Evolutionary conservation across 352 stramenopile genomes (phyloP).

Genomic region (Globisporangium rhizosaccharum): DNA sequence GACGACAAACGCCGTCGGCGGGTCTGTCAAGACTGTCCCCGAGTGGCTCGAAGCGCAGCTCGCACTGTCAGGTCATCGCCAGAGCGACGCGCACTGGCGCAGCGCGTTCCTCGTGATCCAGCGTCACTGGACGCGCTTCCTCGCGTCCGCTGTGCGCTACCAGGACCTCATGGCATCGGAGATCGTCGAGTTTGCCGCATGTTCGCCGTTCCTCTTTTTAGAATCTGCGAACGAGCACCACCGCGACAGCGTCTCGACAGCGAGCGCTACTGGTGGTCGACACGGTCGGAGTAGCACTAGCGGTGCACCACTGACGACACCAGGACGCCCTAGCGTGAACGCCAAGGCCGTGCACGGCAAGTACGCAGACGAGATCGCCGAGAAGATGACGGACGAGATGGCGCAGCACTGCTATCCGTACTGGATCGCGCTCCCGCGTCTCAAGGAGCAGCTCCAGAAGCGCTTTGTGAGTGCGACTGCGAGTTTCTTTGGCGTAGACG

Average conservation of each 20-base stretch:
- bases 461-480: slow-evolving; percentile 9
- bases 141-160: slow-evolving; percentile 22
- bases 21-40: slow-evolving; percentile 20
- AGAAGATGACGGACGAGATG: slow-evolving; percentile 47
- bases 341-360: slow-evolving; percentile 28
- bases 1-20: background rate
- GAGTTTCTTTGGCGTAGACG: background rate
- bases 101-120: slow-evolving; percentile 22
- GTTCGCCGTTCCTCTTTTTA: slow-evolving; percentile 35
- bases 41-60: slow-evolving; percentile 30
- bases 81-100: slow-evolving; percentile 3
- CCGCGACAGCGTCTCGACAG: background rate
- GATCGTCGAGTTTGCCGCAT: slow-evolving; percentile 44
- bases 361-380: slow-evolving; percentile 39
- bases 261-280: background rate
- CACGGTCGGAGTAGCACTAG: background rate
- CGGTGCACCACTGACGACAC: background rate
- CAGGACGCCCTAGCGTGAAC: slow-evolving; percentile 8
- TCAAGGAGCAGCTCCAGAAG: slow-evolving; percentile 31
- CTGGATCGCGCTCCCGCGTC: slow-evolving; percentile 29
- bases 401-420: slow-evolving; percentile 33
- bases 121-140: slow-evolving; percentile 19
- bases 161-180: slow-evolving; percentile 35
- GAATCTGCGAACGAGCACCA: background rate
- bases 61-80: too few relatives aligned